Base-by-base conservation (phyloP, 2,329 filamentous ascomycete genomes). In the Fusarium sp. region DNA sequence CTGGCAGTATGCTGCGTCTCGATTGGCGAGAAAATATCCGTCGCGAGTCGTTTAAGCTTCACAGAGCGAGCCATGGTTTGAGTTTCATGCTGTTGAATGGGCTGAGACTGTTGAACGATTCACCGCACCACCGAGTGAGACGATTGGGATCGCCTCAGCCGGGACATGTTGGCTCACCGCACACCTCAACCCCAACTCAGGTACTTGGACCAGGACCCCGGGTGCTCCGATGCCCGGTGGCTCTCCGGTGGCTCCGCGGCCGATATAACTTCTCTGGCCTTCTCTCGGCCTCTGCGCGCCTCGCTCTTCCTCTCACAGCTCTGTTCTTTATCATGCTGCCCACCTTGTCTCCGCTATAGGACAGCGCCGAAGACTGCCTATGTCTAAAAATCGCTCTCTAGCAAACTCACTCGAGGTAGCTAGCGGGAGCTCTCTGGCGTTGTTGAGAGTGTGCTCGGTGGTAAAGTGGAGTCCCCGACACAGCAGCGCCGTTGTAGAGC, bases 361-460 rank as follows among this genome's bases (percentile, higher is more conserved):
- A 38, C 56, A 53, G 53, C 52, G 38, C 59, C 39, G n/a, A n/a
- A n/a, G n/a, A n/a, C n/a, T n/a, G n/a, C n/a, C n/a, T n/a, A n/a
- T n/a, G n/a, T n/a, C 45, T 37, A 49, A 54, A 58, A 56, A 60
- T 54, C 47, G 55, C 63, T 49, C 47, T 29, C 59, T 27, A 64
- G 55, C 59, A 64, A 55, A 49, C 66, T 69, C 66, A 68, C 63
- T 66, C 29, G 54, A 69, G 66, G 41, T 62, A 50, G 66, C 67
- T 69, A 67, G 64, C 25, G 56, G 49, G 51, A 68, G 65, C 63
- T 63, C 29, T 50, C 57, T 62, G 63, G 56, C 62, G 53, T 68
- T 64, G 60, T 59, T 67, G 63, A 66, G 52, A 33, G 47, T 23
- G 38, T 47, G 46, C 53, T 70, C 67, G 67, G 67, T 70, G 67